A percentile compares a stretch with the other conserved stretches of the same genome.
These are phyloP conservation scores for Saccharomycopsis crataegensis DNA, from an alignment of 1,139 yeast species.

Conservation along the genomic window DNA sequence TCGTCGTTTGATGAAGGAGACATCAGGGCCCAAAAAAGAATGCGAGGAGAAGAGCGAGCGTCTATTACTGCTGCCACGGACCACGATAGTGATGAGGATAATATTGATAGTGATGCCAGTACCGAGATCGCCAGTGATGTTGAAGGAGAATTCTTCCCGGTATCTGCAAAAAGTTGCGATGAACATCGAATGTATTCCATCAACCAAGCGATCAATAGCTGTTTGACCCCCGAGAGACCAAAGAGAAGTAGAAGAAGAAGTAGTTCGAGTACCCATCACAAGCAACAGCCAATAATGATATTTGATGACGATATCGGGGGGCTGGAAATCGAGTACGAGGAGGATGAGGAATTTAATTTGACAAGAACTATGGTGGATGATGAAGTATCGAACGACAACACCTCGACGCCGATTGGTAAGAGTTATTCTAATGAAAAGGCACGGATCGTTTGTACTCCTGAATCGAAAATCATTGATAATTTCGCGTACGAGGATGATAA, in stretches of 20 bases:
- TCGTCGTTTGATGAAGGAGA: not conserved
- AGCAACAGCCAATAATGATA: not conserved
- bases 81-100: not conserved
- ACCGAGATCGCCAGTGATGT: conserved; percentile 13
- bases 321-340: not conserved
- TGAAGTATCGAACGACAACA: not conserved
- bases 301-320: too few relatives aligned
- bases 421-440: too few relatives aligned
- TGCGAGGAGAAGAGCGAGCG: not conserved
- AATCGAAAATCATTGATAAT: not conserved
- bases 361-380: not conserved
- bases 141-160: conserved; percentile 5
- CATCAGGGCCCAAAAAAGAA: not conserved
- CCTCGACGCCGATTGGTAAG: not conserved
- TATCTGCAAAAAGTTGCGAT: not conserved
- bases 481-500: not conserved
- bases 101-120: conserved; percentile 10
- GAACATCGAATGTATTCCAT: not conserved
- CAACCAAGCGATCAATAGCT: conserved; percentile 1
- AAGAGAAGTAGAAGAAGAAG: not conserved
- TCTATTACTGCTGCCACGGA: not conserved
- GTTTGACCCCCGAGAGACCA: conserved; percentile 14
- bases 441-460: conserved; percentile 1
- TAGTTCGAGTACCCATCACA: not conserved
- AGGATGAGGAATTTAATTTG: not conserved